Base-by-base conservation (phyloP, 2,329 filamentous ascomycete species). In the Aspergillus ochraceus region DNA sequence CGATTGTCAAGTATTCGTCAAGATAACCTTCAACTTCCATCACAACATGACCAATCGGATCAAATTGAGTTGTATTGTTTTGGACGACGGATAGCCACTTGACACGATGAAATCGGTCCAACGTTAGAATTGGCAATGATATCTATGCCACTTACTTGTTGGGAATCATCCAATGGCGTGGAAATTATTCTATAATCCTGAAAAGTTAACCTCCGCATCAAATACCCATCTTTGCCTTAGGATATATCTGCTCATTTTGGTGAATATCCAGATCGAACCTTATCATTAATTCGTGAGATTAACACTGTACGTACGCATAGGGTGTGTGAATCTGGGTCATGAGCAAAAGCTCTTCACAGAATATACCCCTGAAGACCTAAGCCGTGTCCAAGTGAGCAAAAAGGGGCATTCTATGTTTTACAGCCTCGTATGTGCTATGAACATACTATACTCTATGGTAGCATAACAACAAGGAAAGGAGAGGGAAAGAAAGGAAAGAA, bases 51-150 rank as follows among this genome's bases (percentile, higher is more conserved):
- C 11, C 67, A 73, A n/a, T 59, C 60, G 14, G 75, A 77, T 54
- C 64, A 71, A 26, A 74, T 78, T 55, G 74, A 79, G 56, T 66
- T 79, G 42, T 73, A 75, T 59, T 71, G 70, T 52, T 78, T 76
- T 62, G 64, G 67, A 20, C 63, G 65, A 26, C 51, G 60, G 52
- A 49, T 20, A 50, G 36, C 26, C 47, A 50, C 20, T 9, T 49
- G 24, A 11, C 26, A 8, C 49, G 29, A 29, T 11, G 22, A 1
- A 12, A 32, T 24, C 36, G 46, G 30, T 26, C 52, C 14, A 52
- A 39, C 26, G 14, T 39, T 17, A 14, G 3, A 39, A 39, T 11
- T 3, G 32, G 4, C 12, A 39, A 17, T 6, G 5, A 39, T 39
- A 14, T 39, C 32, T 3, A 39, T 39, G 11, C 6, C 36, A 42